Evolutionary conservation across 106 monocot species (phyloP), one percentile per base, ranked within the genome.

Genomic region (Dendrobium huoshanense): DNA sequence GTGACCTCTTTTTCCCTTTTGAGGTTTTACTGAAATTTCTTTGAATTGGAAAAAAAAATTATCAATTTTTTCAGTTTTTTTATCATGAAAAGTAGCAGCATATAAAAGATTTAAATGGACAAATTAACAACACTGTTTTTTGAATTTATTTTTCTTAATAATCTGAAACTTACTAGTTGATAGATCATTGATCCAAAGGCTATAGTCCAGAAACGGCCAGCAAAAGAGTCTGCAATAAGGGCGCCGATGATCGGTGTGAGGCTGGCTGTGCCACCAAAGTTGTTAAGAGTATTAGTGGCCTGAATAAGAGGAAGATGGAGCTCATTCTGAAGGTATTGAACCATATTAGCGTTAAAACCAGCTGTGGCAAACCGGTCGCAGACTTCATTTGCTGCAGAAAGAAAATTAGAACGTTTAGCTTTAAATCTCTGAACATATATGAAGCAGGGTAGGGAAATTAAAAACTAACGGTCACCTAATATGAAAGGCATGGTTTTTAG

Each of bases 151-250:
- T n/a, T n/a, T 51, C 51, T 51, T 3, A 0, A 15, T 51, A 13
- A 3, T 51, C 51, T 51, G 51, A 3, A 40, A 5, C n/a, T 76
- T 79, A 88, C 88, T 27, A 91, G 73, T 48, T 80, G 89, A 72
- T 89, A 93, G 82, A 91, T 61, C 47, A 91, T 3, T 43, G 93
- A 91, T 29, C 85, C 88, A 25, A 82, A 65, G 24, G 86, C 81
- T 7, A 93, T 91, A 42, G 89, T 89, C 89, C 91, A 93, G 84
- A 93, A 93, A 24, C 93, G 87, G 70, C 93, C 93, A 54, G 89
- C 90, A 73, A 91, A 90, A 37, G 90, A 88, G 85, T 93, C 93
- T 33, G 93, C 88, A 29, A 89, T 76, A 13, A 93, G 80, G 9
- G 85, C 93, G 0, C 91, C 93, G 24, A 90, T 11, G 45, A 93